Evolutionary conservation across 2,329 filamentous ascomycete species (phyloP).

Genomic region (Apiospora aurea): DNA sequence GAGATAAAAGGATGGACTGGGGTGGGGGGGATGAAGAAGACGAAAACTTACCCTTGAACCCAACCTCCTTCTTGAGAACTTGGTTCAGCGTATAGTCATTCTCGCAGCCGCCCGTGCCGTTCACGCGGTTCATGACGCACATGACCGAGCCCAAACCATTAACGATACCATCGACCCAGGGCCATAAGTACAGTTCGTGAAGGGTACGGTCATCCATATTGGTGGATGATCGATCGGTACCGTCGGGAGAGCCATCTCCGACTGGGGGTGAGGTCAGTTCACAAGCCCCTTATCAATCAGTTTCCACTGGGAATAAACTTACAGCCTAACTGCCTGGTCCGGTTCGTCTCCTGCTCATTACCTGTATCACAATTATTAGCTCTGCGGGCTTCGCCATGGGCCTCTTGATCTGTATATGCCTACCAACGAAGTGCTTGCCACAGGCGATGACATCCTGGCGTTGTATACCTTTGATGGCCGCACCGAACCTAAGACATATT

Average conservation of each 20-base stretch:
- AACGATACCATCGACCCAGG: constrained; percentile 34
- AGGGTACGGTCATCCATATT: constrained; percentile 36
- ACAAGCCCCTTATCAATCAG: background rate
- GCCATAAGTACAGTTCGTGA: constrained; percentile 38
- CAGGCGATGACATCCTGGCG: background rate
- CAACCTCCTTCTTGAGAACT: constrained; percentile 39
- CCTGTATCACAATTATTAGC: background rate
- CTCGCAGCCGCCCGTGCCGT: constrained; percentile 36
- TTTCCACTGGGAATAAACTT: too few species aligned
- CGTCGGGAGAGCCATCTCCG: background rate
- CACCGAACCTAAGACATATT: background rate
- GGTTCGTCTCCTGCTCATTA: constrained; percentile 31
- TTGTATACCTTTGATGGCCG: background rate
- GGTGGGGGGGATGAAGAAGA: too few species aligned
- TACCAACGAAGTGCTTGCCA: background rate
- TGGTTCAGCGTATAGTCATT: constrained; percentile 33
- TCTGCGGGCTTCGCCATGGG: background rate
- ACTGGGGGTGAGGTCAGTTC: background rate
- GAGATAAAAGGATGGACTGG: background rate
- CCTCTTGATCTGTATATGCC: background rate
- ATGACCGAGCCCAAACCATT: constrained; percentile 34
- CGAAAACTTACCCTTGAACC: constrained; percentile 34
- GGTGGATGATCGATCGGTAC: constrained; percentile 21
- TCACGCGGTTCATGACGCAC: constrained; percentile 38
- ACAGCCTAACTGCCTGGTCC: constrained; percentile 5